Percentiles rank a stretch among this genome's conserved stretches.
Evolutionary conservation across 208 protist species (phyloP).

Genomic region (Leishmania arabica): DNA sequence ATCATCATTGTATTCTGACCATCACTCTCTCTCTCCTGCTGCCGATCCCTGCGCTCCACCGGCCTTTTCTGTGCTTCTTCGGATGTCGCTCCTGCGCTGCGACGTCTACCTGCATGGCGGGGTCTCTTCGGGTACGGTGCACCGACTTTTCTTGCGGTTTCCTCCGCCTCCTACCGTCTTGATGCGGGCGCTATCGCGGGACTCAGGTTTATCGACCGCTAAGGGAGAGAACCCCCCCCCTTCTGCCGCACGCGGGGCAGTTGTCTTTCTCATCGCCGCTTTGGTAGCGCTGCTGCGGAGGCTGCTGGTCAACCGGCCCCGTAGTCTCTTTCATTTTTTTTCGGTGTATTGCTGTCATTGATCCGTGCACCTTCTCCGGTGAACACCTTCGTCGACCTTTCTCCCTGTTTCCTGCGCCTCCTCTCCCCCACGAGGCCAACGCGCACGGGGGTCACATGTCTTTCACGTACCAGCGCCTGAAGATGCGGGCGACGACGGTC

Average conservation of each 20-base stretch:
- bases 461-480: slow-evolving; percentile 71
- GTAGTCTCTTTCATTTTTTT: neutral
- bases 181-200: neutral
- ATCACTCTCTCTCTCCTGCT: neutral
- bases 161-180: neutral
- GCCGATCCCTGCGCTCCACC: neutral
- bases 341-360: neutral
- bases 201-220: neutral
- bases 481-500: slow-evolving; percentile 69
- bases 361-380: too few species aligned
- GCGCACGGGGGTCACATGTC: slow-evolving; percentile 43
- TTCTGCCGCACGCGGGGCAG: neutral
- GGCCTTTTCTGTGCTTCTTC: neutral
- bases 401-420: neutral
- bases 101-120: neutral
- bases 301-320: neutral
- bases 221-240: neutral
- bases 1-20: neutral
- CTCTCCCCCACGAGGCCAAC: neutral
- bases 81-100: neutral
- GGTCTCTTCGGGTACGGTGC: neutral
- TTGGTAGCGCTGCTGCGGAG: neutral
- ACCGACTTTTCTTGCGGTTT: neutral
- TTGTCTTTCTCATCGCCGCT: neutral
- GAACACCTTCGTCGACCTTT: neutral